These are phyloP conservation scores for Massarina eburnea DNA, from an alignment of 2,329 filamentous ascomycete species.

Conservation along the genomic window DNA sequence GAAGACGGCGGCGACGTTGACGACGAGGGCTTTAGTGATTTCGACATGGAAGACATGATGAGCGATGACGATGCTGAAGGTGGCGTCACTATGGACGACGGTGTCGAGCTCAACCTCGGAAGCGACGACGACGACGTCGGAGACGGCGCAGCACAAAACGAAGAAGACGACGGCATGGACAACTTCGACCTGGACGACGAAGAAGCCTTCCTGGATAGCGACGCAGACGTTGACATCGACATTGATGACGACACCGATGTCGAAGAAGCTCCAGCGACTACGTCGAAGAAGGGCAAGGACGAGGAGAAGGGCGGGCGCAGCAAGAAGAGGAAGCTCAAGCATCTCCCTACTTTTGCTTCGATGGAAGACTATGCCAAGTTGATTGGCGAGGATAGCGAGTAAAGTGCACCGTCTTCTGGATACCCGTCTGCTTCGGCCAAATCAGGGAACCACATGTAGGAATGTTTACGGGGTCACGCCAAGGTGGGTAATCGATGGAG, in stretches of 20 bases:
- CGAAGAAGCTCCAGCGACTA: conserved; percentile 45
- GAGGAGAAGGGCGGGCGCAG: conserved; percentile 48
- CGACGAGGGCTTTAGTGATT: conserved; percentile 56
- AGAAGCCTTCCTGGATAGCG: conserved; percentile 57
- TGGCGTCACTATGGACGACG: conserved; percentile 44
- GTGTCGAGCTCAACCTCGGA: conserved; percentile 49
- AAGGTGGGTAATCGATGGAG: background rate
- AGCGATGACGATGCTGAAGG: conserved; percentile 47
- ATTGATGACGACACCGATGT: conserved; percentile 43
- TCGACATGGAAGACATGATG: conserved; percentile 50
- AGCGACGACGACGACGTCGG: conserved; percentile 53
- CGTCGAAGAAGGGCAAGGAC: conserved; percentile 37
- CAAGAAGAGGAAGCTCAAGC: conserved; percentile 83
- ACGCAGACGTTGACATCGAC: conserved; percentile 57
- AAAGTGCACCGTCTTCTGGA: conserved; percentile 8
- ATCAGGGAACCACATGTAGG: background rate
- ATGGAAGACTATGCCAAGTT: conserved; percentile 91
- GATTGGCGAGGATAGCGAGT: conserved; percentile 62
- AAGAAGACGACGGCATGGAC: conserved; percentile 42
- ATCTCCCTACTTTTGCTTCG: conserved; percentile 88
- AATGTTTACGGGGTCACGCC: background rate
- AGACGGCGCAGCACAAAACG: conserved; percentile 47
- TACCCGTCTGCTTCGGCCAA: background rate
- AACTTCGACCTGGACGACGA: conserved; percentile 54
- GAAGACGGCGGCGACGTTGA: conserved; percentile 65